Conservation (phyloP, 257 asterid genomes). For the Plantago elongata region DNA sequence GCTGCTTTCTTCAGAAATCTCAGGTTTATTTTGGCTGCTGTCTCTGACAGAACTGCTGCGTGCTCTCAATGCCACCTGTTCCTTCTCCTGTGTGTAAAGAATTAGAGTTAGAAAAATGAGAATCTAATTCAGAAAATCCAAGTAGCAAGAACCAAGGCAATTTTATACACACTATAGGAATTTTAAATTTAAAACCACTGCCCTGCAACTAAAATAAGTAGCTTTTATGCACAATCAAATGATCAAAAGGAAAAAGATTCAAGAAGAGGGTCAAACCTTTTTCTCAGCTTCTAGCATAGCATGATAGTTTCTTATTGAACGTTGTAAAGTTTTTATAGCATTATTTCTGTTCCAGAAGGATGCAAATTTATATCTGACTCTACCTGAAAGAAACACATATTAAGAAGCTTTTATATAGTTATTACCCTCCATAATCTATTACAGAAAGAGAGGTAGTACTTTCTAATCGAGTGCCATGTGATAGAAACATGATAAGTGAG, state of each 20-base stretch:
- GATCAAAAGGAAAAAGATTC: neutral
- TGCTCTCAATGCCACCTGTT: conserved; percentile 55
- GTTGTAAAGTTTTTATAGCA: conserved; percentile 64
- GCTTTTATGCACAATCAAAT: neutral
- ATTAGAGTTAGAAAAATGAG: conserved; percentile 13
- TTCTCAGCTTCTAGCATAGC: conserved; percentile 75
- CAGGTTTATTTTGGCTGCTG: conserved; percentile 32
- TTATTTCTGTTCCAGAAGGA: conserved; percentile 97
- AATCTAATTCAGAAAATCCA: neutral
- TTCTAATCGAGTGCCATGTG: too few relatives aligned
- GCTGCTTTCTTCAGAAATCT: conserved; percentile 42
- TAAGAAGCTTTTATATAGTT: conserved; percentile 8
- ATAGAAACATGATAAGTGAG: too few relatives aligned
- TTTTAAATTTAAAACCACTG: neutral
- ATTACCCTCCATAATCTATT: conserved; percentile 10
- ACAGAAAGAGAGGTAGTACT: too few relatives aligned
- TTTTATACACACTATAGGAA: neutral
- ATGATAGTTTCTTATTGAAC: conserved; percentile 47
- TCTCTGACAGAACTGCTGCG: conserved; percentile 55
- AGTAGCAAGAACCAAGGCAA: neutral
- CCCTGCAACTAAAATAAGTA: too few relatives aligned
- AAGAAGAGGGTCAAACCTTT: conserved; percentile 47
- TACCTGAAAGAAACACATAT: conserved; percentile 52
- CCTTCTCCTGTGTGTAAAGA: conserved; percentile 43
- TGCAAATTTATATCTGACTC: conserved; percentile 91